phyloP scores from a whole-genome alignment of 768 basidiomycete species.

The Phallus indusiatus region DNA sequence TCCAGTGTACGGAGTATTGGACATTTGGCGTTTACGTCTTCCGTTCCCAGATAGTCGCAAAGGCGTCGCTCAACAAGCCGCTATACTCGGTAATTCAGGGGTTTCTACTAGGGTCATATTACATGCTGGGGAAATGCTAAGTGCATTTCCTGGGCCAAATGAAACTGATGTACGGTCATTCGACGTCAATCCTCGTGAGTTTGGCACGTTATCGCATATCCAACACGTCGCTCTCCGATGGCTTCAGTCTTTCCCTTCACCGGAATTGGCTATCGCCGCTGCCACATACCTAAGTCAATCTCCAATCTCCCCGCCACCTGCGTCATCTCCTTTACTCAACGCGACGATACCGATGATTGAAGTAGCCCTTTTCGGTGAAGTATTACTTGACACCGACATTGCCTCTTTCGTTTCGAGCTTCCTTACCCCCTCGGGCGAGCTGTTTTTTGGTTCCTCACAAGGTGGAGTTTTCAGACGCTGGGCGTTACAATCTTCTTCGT shows the following conservation, averaged over 20 bases:
- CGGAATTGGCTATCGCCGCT: constrained; percentile 36
- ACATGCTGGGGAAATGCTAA: constrained; percentile 42
- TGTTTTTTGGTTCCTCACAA: constrained; percentile 53
- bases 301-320: constrained; percentile 31
- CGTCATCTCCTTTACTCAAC: constrained; percentile 29
- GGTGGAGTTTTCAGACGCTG: constrained; percentile 42
- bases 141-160: constrained; percentile 32
- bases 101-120: constrained; percentile 40
- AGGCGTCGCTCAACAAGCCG: constrained; percentile 40
- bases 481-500: constrained; percentile 33
- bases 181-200: constrained; percentile 36
- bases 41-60: constrained; percentile 41
- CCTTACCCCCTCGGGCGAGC: constrained; percentile 33
- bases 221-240: constrained; percentile 52
- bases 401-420: constrained; percentile 41
- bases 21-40: constrained; percentile 46
- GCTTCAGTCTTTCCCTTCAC: constrained; percentile 39
- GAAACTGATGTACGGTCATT: constrained; percentile 21
- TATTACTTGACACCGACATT: constrained; percentile 37
- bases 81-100: constrained; percentile 33
- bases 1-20: constrained; percentile 55
- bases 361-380: constrained; percentile 54
- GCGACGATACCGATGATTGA: constrained; percentile 44
- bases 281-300: constrained; percentile 39
- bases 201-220: constrained; percentile 44